A percentile compares a stretch with the other conserved stretches of the same genome.
These are phyloP conservation scores for Fusarium keratoplasticum DNA, from an alignment of 2,329 filamentous ascomycete genomes.

Conservation along the genomic window DNA sequence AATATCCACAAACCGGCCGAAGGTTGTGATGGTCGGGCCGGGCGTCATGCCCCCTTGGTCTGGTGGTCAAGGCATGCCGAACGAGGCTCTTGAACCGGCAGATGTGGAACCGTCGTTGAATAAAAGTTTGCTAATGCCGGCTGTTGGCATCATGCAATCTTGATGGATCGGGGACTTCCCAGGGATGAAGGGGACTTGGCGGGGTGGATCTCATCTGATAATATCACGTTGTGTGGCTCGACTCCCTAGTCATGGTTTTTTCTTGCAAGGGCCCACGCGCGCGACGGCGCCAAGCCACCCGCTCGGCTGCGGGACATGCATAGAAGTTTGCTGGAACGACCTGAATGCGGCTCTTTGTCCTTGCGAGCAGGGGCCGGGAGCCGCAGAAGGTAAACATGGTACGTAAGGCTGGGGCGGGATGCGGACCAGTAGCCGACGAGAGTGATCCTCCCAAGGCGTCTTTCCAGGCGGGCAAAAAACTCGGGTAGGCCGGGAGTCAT, in stretches of 20 bases:
- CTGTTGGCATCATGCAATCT: slow-evolving; percentile 36
- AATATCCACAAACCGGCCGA: slow-evolving; percentile 37
- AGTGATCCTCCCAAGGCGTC: neutral
- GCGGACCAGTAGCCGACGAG: neutral
- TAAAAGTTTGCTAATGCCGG: slow-evolving; percentile 46
- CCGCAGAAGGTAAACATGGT: neutral
- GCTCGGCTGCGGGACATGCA: slow-evolving; percentile 24
- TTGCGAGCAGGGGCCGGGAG: neutral
- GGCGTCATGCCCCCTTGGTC: neutral
- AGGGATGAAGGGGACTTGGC: slow-evolving; percentile 2
- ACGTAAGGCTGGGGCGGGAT: neutral
- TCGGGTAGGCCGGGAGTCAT: slow-evolving; percentile 1
- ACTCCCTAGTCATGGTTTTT: slow-evolving; percentile 19
- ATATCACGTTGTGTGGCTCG: slow-evolving; percentile 34
- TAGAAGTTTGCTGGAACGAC: slow-evolving; percentile 35
- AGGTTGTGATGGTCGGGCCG: neutral
- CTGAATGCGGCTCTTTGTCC: slow-evolving; percentile 36
- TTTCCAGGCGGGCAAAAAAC: neutral
- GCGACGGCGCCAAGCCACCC: slow-evolving; percentile 27
- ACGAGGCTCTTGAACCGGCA: slow-evolving; percentile 6
- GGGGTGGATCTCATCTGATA: slow-evolving; percentile 42
- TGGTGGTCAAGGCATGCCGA: slow-evolving; percentile 11
- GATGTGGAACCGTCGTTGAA: slow-evolving; percentile 44
- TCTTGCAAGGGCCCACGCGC: neutral
- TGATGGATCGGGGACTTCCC: slow-evolving; percentile 30